Evolutionary conservation across 164 flowering plant genomes (phyloP).

Genomic region (Vitis riparia): DNA sequence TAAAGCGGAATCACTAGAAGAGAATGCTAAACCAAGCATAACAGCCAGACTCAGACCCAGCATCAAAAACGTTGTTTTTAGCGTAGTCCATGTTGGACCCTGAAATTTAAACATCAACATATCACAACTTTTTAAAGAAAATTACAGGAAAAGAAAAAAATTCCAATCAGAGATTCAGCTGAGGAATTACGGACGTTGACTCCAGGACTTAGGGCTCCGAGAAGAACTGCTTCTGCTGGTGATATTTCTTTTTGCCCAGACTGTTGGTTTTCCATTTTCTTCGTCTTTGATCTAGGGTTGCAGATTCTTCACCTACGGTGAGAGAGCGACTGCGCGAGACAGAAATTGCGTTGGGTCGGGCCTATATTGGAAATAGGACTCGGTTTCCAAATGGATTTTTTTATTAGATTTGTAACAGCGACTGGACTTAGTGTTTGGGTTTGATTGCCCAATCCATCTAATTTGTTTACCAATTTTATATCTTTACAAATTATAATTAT

Average conservation of each 20-base stretch:
- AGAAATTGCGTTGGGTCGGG: too few relatives aligned
- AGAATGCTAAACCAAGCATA: constrained; percentile 73
- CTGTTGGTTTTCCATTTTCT: constrained; percentile 19
- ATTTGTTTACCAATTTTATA: too few relatives aligned
- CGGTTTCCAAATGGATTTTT: too few relatives aligned
- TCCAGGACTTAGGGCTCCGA: constrained; percentile 90
- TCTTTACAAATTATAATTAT: too few relatives aligned
- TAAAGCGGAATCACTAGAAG: constrained; percentile 59
- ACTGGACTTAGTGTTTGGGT: too few relatives aligned
- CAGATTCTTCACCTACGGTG: neutral
- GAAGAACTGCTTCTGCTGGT: constrained; percentile 69
- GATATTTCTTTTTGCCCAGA: constrained; percentile 41
- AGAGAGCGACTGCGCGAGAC: neutral
- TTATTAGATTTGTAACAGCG: too few relatives aligned
- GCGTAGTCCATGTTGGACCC: constrained; percentile 80
- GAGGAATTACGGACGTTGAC: constrained; percentile 60
- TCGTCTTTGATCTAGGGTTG: neutral
- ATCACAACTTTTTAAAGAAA: neutral
- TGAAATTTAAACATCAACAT: constrained; percentile 28
- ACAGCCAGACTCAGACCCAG: constrained; percentile 66
- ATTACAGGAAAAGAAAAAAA: constrained; percentile 2
- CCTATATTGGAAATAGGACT: too few relatives aligned
- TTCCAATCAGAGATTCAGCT: neutral
- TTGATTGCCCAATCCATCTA: too few relatives aligned
- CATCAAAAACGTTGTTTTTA: constrained; percentile 66